Conservation (phyloP, 148 eudicot genomes). For the Arbutus unedo region DNA sequence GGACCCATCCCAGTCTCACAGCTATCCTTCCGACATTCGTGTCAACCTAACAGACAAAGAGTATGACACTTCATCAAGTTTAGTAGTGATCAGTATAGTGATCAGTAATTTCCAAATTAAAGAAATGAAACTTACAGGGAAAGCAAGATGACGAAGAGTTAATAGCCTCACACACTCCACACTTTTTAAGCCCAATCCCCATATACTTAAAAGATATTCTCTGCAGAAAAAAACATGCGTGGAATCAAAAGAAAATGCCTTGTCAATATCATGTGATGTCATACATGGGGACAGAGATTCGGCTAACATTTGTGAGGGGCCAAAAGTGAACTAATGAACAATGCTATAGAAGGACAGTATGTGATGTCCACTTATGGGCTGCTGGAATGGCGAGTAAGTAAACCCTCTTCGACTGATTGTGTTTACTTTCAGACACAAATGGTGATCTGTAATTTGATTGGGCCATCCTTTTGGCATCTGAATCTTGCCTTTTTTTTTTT, state of each 20-base stretch:
- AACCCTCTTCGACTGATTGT: background rate
- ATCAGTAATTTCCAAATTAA: background rate
- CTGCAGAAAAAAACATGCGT: conserved; percentile 24
- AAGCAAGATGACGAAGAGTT: conserved; percentile 57
- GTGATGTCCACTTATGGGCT: background rate
- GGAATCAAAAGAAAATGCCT: background rate
- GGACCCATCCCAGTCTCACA: conserved; percentile 63
- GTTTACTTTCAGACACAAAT: background rate
- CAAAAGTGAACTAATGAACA: background rate
- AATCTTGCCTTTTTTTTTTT: background rate
- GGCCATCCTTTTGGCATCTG: background rate
- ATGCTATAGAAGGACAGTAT: background rate
- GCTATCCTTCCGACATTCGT: conserved; percentile 58
- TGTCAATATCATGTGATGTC: background rate
- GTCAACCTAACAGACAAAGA: conserved; percentile 40
- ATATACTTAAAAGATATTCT: conserved; percentile 50
- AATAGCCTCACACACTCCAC: conserved; percentile 60
- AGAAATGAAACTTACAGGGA: conserved; percentile 45
- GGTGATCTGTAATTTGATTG: background rate
- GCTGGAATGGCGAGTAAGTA: background rate
- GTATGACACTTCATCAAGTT: background rate
- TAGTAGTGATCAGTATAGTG: background rate
- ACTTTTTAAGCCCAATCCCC: conserved; percentile 59
- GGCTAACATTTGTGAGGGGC: background rate
- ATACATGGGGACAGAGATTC: background rate